Evolutionary conservation across 805 yeast species (phyloP).

Genomic region (Starmerella vaccinii): DNA sequence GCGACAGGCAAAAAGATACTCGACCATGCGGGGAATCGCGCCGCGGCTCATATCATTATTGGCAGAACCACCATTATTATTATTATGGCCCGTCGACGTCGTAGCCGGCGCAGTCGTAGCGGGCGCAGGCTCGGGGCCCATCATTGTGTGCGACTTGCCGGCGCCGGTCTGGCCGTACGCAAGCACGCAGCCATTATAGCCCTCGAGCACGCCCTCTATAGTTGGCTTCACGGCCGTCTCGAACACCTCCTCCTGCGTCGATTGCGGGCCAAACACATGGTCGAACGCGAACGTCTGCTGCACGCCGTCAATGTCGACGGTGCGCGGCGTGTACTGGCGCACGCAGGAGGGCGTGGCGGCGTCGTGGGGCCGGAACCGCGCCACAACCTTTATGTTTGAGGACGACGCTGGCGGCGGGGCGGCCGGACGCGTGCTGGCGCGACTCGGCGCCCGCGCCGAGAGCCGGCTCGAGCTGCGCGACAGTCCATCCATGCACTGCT

Average conservation of each 20-base stretch:
- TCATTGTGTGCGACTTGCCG: constrained; percentile 69
- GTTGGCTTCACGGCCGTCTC: constrained; percentile 49
- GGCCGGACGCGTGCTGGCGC: neutral
- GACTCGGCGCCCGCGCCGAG: constrained; percentile 4
- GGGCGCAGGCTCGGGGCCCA: constrained; percentile 42
- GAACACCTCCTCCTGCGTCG: constrained; percentile 51
- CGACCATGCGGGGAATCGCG: constrained; percentile 61
- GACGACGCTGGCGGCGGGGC: neutral
- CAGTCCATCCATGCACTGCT: constrained; percentile 4
- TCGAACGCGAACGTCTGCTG: constrained; percentile 47
- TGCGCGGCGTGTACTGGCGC: constrained; percentile 2
- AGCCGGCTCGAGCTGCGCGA: constrained; percentile 15
- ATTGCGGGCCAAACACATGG: constrained; percentile 43
- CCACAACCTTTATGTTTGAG: constrained; percentile 46
- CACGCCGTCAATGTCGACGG: constrained; percentile 11
- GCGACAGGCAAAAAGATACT: constrained; percentile 45
- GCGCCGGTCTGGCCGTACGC: constrained; percentile 76
- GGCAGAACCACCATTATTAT: no score
- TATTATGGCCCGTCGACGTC: no score
- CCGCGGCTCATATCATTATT: constrained; percentile 36
- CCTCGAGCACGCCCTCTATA: constrained; percentile 59
- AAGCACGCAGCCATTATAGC: constrained; percentile 66
- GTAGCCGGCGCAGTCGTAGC: no score
- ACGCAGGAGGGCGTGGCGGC: constrained; percentile 11
- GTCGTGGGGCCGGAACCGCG: constrained; percentile 55